phyloP scores from a whole-genome alignment of 2,329 filamentous ascomycete genomes.

The Colletotrichum tropicale region DNA sequence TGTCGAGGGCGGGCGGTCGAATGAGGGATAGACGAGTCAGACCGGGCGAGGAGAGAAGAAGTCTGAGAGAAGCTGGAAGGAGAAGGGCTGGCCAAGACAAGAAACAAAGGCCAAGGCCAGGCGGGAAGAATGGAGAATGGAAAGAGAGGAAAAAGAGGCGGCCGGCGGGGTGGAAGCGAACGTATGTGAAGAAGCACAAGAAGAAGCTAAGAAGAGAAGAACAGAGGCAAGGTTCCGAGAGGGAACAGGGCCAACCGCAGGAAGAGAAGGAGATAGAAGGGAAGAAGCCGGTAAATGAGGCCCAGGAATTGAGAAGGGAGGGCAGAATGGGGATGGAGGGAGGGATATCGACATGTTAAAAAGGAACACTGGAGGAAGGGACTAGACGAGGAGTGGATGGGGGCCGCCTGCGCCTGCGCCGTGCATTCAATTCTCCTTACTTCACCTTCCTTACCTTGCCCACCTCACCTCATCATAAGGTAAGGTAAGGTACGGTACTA shows the following conservation, averaged over 20 bases:
- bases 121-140: background rate
- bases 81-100: background rate
- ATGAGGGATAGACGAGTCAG: background rate
- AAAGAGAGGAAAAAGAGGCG: background rate
- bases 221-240: background rate
- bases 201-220: background rate
- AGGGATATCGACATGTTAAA: slow-evolving; percentile 7
- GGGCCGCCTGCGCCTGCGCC: background rate
- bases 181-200: background rate
- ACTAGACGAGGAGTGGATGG: background rate
- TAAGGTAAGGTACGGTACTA: background rate
- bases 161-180: background rate
- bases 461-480: background rate
- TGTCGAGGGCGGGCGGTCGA: background rate
- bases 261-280: background rate
- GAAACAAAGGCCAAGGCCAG: background rate
- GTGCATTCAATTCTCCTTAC: background rate
- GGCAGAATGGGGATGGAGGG: background rate
- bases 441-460: background rate
- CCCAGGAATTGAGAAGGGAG: slow-evolving; percentile 1
- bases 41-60: background rate
- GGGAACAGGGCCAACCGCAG: background rate
- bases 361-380: background rate
- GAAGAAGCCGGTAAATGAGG: slow-evolving; percentile 8
- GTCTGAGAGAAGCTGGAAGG: background rate